Base-by-base conservation (phyloP, 2,329 filamentous ascomycete species). In the Cadophora gregata region DNA sequence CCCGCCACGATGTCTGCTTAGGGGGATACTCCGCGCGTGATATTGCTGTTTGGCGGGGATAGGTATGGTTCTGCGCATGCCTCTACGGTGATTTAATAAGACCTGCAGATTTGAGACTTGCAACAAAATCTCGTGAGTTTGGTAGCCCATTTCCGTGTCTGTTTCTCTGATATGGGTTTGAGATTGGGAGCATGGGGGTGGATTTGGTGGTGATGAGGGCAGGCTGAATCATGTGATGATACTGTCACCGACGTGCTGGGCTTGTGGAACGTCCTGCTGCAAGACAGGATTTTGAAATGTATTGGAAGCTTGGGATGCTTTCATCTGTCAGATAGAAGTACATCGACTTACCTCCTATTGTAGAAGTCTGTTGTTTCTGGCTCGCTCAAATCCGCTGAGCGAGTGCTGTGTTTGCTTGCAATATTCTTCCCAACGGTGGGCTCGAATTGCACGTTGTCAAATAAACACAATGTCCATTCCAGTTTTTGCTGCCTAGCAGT, bases 81-180 rank as follows among this genome's bases (percentile, higher is more conserved):
- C 21, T 42, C 21, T 9, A 58, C 55, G 55, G 55, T 58, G 55
- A 58, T 58, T 58, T 58, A 42, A 58, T 58, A 58, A 58, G 55
- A 58, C 55, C 36, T 58, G 55, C 55, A 38, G 55, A 58, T 19
- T 1, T 58, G 55, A 10, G 36, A 58, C n/a, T 21, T 58, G 55
- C 55, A 58, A 58, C 55, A 42, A 33, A 58, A 42, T 1, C 38
- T 36, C 10, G 27, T n/a, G 16, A 36, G 14, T 55, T 55, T 55
- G 19, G 16, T 19, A 19, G 38, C 12, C 12, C 5, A 16, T 19
- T 14, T 7, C 36, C 6, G n/a, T n/a, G n/a, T n/a, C n/a, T n/a
- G n/a, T n/a, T 42, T 42, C 19, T 19, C 10, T 42, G 38, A 42
- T 12, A 19, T 4, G 38, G 38, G 38, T 42, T 42, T 16, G 38